Evolutionary conservation across 2,329 filamentous ascomycete species (phyloP).

Genomic region (Amauroascus niger): DNA sequence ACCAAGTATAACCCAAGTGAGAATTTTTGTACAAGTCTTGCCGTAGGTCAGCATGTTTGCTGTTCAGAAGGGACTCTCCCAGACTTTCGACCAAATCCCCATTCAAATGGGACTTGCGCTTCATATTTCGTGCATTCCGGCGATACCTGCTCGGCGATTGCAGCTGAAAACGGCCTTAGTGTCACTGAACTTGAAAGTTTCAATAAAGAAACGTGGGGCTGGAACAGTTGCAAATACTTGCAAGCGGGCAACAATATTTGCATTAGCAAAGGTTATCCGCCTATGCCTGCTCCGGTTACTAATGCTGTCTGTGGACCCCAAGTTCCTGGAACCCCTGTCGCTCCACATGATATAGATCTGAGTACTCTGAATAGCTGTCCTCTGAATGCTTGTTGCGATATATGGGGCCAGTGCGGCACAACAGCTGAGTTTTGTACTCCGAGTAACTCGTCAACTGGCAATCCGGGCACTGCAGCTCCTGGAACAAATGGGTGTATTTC

Average conservation of each 20-base stretch:
- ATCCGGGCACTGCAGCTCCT: slow-evolving; percentile 31
- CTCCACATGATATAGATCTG: slow-evolving; percentile 23
- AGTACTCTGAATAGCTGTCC: slow-evolving; percentile 39
- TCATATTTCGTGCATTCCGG: slow-evolving; percentile 26
- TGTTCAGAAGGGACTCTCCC: slow-evolving; percentile 30
- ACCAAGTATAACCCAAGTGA: slow-evolving; percentile 19
- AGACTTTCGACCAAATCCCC: slow-evolving; percentile 28
- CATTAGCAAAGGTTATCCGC: slow-evolving; percentile 33
- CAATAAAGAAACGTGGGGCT: slow-evolving; percentile 42
- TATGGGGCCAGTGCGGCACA: slow-evolving; percentile 34
- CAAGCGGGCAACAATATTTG: slow-evolving; percentile 30
- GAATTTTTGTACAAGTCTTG: slow-evolving; percentile 26
- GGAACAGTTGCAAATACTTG: slow-evolving; percentile 33
- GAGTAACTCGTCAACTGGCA: slow-evolving; percentile 21
- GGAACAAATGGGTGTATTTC: slow-evolving; percentile 27
- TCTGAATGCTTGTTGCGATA: slow-evolving; percentile 37
- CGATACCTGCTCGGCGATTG: slow-evolving; percentile 33
- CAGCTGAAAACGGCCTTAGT: slow-evolving; percentile 31
- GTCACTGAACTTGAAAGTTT: slow-evolving; percentile 31
- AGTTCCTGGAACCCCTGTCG: slow-evolving; percentile 33
- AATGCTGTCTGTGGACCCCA: slow-evolving; percentile 41
- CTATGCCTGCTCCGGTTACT: slow-evolving; percentile 32
- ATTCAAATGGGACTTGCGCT: slow-evolving; percentile 28
- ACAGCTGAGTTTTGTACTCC: slow-evolving; percentile 37
- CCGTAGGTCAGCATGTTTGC: slow-evolving; percentile 30